A percentile compares a stretch with the other conserved stretches of the same genome.
Evolutionary conservation across 2,329 filamentous ascomycete species (phyloP).

Genomic region (Alternaria sp.): DNA sequence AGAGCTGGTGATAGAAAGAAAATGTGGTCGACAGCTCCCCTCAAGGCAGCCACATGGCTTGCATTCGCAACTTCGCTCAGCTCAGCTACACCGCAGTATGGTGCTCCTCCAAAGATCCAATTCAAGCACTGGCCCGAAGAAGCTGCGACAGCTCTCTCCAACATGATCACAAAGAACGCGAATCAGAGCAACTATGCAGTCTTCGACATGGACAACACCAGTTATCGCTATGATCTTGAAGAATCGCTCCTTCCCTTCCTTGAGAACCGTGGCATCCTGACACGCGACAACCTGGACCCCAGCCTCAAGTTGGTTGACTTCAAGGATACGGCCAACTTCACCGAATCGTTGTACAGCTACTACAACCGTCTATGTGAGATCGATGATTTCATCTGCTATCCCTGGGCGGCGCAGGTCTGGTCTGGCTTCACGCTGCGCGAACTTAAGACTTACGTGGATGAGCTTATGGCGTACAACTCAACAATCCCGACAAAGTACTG

Average conservation of each 20-base stretch:
- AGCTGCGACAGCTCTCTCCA: conserved; percentile 36
- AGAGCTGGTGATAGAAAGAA: conserved; percentile 4
- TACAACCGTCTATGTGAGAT: conserved; percentile 43
- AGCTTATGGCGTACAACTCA: conserved; percentile 39
- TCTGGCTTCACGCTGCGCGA: conserved; percentile 38
- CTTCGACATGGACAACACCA: conserved; percentile 47
- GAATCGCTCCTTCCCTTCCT: conserved; percentile 42
- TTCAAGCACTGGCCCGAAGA: conserved; percentile 39
- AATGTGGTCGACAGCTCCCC: conserved; percentile 13
- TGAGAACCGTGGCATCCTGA: conserved; percentile 44
- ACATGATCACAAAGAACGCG: conserved; percentile 42
- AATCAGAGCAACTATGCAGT: conserved; percentile 45
- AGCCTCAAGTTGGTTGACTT: conserved; percentile 42
- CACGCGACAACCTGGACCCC: conserved; percentile 40
- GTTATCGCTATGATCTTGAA: conserved; percentile 42
- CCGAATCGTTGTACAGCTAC: conserved; percentile 44
- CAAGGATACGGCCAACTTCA: conserved; percentile 45
- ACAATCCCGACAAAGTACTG: conserved; percentile 37
- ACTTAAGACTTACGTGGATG: conserved; percentile 41
- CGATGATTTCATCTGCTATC: conserved; percentile 43
- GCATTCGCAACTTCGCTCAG: conserved; percentile 14
- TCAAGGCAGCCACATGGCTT: conserved; percentile 35
- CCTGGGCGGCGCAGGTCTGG: conserved; percentile 43
- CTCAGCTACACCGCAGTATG: conserved; percentile 27
- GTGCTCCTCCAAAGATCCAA: conserved; percentile 25